Evolutionary conservation across 2,329 filamentous ascomycete species (phyloP).

Genomic region (Fusarium robinianum): DNA sequence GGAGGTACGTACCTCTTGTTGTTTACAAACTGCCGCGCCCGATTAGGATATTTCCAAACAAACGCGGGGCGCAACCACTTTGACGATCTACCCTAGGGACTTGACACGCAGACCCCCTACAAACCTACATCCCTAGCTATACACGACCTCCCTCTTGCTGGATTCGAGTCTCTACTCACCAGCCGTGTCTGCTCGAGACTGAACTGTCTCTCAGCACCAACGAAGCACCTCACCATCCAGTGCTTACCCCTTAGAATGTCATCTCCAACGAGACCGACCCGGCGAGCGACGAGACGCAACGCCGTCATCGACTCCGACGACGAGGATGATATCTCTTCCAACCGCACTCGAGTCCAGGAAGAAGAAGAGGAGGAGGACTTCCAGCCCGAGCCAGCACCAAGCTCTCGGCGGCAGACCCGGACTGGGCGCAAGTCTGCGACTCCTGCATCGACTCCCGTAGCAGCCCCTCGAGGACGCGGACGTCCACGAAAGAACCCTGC

Average conservation of each 20-base stretch:
- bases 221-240: slow-evolving; percentile 9
- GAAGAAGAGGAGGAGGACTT: slow-evolving; percentile 77
- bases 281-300: slow-evolving; percentile 64
- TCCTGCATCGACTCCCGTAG: slow-evolving; percentile 51
- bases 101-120: no score
- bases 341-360: slow-evolving; percentile 58
- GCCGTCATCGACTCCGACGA: slow-evolving; percentile 82
- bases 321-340: slow-evolving; percentile 65
- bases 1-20: slow-evolving; percentile 33
- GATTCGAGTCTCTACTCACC: no score
- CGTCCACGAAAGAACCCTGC: slow-evolving; percentile 50
- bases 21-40: slow-evolving; percentile 49
- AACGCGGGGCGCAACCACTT: slow-evolving; percentile 41
- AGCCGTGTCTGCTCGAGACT: no score
- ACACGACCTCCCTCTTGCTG: slow-evolving; percentile 12
- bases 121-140: slow-evolving; percentile 6
- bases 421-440: slow-evolving; percentile 48
- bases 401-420: slow-evolving; percentile 56
- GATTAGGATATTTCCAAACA: slow-evolving; percentile 48
- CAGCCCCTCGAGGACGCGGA: slow-evolving; percentile 49
- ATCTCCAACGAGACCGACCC: slow-evolving; percentile 44
- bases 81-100: no score
- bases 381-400: slow-evolving; percentile 69
- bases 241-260: slow-evolving; percentile 37
- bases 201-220: no score